These are phyloP conservation scores for Trichoderma simmonsii DNA, from an alignment of 2,329 filamentous ascomycete genomes.

Conservation along the genomic window DNA sequence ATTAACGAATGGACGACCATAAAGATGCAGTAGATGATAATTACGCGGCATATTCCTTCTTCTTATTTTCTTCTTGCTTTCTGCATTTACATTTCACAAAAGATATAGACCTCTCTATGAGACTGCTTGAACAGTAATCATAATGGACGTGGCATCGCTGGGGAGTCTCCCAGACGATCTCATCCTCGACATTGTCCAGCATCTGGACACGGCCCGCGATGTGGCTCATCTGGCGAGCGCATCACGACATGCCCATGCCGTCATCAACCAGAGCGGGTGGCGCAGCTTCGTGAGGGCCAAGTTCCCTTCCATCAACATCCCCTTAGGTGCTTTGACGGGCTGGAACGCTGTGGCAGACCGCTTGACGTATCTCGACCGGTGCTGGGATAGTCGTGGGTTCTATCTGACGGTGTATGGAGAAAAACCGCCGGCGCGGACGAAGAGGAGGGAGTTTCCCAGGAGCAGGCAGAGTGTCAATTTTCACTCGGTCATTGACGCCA, in stretches of 20 bases:
- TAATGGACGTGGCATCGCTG: slow-evolving; percentile 33
- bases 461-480: slow-evolving; percentile 38
- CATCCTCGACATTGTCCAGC: slow-evolving; percentile 45
- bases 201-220: slow-evolving; percentile 49
- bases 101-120: background rate
- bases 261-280: slow-evolving; percentile 47
- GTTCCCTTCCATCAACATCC: slow-evolving; percentile 42
- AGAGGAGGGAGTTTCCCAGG: slow-evolving; percentile 20
- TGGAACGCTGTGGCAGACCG: slow-evolving; percentile 44
- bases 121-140: background rate
- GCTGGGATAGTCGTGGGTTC: slow-evolving; percentile 51
- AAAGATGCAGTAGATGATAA: background rate
- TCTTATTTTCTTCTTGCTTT: background rate
- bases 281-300: slow-evolving; percentile 44
- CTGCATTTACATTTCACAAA: background rate
- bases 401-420: slow-evolving; percentile 31
- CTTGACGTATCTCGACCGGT: slow-evolving; percentile 49
- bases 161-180: slow-evolving; percentile 49
- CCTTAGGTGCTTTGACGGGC: slow-evolving; percentile 23
- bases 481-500: slow-evolving; percentile 48
- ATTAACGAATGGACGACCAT: background rate
- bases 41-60: background rate
- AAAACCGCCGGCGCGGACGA: slow-evolving; percentile 21
- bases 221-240: slow-evolving; percentile 41
- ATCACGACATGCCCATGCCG: slow-evolving; percentile 38